Conservation (phyloP, 2,329 filamentous ascomycete genomes). For the Lachnellula cervina region DNA sequence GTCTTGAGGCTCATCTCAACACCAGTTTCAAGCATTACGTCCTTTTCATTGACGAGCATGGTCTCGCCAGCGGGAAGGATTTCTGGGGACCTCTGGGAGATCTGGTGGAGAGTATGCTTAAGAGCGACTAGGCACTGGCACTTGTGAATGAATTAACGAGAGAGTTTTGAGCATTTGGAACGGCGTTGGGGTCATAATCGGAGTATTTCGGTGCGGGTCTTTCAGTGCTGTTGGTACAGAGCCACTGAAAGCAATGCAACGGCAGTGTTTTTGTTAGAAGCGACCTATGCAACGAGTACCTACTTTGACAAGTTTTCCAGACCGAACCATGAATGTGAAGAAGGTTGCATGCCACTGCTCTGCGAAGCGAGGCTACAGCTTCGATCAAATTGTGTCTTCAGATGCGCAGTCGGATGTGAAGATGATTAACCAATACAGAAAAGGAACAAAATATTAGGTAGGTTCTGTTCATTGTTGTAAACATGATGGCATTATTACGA, state of each 20-base stretch:
- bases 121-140: conserved; percentile 56
- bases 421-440: too few relatives aligned
- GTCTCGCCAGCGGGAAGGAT: conserved; percentile 85
- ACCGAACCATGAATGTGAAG: too few relatives aligned
- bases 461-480: too few relatives aligned
- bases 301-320: too few relatives aligned
- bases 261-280: background rate
- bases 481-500: too few relatives aligned
- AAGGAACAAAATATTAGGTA: too few relatives aligned
- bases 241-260: background rate
- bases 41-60: conserved; percentile 96
- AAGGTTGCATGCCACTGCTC: too few relatives aligned
- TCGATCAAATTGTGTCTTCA: too few relatives aligned
- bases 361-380: too few relatives aligned
- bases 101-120: conserved; percentile 94
- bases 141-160: conserved; percentile 13
- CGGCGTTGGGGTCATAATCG: conserved; percentile 23
- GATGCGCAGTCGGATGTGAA: too few relatives aligned
- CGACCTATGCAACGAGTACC: too few relatives aligned
- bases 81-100: conserved; percentile 96
- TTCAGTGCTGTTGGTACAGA: background rate
- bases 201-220: conserved; percentile 5
- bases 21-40: conserved; percentile 99
- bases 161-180: conserved; percentile 12
- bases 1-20: conserved; percentile 94